phyloP scores from a whole-genome alignment of 306 rosid genomes.

The Vigna nakashimae region DNA sequence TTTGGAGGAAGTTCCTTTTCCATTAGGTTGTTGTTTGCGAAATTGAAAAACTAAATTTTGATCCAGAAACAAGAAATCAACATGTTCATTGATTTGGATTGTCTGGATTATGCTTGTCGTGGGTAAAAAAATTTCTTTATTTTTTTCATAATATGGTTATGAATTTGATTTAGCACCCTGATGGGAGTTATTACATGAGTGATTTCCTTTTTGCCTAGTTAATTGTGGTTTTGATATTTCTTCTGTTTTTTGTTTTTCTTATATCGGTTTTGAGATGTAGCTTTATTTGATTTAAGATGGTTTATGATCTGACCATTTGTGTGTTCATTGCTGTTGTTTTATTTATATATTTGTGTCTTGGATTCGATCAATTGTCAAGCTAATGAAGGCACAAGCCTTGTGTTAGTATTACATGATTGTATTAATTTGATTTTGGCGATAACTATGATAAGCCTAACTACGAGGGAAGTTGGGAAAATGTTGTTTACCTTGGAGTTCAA shows the following conservation, averaged over 20 bases:
- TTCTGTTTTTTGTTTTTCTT: neutral
- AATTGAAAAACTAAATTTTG: neutral
- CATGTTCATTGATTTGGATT: conserved; percentile 19
- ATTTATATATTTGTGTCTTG: conserved; percentile 3
- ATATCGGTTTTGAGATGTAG: conserved; percentile 25
- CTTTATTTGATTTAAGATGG: neutral
- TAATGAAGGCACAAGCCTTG: conserved; percentile 2
- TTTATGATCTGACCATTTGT: conserved; percentile 23
- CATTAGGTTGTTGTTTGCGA: neutral
- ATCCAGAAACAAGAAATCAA: neutral
- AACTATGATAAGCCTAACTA: conserved; percentile 14
- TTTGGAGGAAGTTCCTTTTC: neutral
- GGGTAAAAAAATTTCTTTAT: neutral
- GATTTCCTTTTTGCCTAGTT: neutral
- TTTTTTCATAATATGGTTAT: neutral
- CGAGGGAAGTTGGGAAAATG: no score
- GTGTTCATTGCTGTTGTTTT: conserved; percentile 1
- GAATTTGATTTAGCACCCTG: neutral
- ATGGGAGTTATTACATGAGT: conserved; percentile 10
- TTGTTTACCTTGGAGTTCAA: neutral
- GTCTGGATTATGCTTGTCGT: neutral
- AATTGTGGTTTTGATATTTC: conserved; percentile 7
- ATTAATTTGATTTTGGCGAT: neutral
- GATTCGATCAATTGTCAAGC: neutral
- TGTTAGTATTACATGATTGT: conserved; percentile 27